A percentile compares a stretch with the other conserved stretches of the same genome.
Evolutionary conservation across 2,329 filamentous ascomycete genomes (phyloP).

Genomic region (Fusarium circinatum): DNA sequence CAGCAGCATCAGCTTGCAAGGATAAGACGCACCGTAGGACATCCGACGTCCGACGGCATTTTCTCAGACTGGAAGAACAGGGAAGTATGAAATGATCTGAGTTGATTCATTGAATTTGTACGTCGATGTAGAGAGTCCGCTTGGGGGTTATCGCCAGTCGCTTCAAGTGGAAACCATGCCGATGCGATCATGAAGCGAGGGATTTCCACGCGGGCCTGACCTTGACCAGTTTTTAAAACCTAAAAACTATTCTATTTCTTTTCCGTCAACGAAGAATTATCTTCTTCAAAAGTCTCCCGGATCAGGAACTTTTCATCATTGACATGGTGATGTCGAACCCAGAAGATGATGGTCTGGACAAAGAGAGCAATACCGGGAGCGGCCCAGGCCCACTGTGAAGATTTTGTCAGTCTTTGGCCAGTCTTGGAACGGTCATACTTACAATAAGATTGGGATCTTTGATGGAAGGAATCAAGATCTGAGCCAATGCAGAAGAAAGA

Average conservation of each 20-base stretch:
- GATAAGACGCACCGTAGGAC: not conserved
- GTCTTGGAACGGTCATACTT: not conserved
- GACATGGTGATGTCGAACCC: not conserved
- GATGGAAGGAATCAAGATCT: conserved; percentile 52
- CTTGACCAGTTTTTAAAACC: not conserved
- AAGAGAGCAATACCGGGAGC: not conserved
- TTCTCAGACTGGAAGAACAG: too few species aligned
- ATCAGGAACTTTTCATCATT: not conserved
- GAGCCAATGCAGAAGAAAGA: conserved; percentile 57
- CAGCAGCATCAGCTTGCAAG: not conserved
- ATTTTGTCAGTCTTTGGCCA: not conserved
- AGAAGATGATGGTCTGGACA: not conserved
- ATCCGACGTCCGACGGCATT: not conserved
- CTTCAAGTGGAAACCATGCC: too few species aligned
- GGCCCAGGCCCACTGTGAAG: not conserved
- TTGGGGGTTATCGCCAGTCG: not conserved
- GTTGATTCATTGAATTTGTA: too few species aligned
- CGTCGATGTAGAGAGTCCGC: too few species aligned
- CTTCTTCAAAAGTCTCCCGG: not conserved
- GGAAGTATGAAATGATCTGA: too few species aligned
- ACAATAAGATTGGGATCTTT: conserved; percentile 23
- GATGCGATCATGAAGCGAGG: not conserved
- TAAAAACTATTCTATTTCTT: not conserved
- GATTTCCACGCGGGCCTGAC: too few species aligned
- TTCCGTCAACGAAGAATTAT: not conserved